These are phyloP conservation scores for Aspergillus clavatus DNA, from an alignment of 2,329 filamentous ascomycete genomes.

Conservation along the genomic window DNA sequence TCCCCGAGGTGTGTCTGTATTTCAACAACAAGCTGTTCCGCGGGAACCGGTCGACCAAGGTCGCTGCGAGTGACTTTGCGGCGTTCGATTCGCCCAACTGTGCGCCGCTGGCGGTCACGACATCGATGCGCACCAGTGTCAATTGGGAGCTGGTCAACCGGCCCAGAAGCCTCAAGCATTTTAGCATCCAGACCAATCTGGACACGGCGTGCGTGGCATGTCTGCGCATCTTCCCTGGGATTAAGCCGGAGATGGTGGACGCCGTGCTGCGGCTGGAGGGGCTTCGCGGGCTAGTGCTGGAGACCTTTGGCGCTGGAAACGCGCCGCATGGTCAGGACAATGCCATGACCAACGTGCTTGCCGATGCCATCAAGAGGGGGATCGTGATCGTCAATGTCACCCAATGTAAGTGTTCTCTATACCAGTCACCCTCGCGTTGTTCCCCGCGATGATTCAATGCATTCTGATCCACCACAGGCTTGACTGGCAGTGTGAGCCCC, in stretches of 20 bases:
- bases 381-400: conserved; percentile 87
- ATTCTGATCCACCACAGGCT: conserved; percentile 34
- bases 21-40: conserved; percentile 89
- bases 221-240: conserved; percentile 84
- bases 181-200: conserved; percentile 67
- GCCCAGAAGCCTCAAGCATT: conserved; percentile 68
- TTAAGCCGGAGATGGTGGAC: conserved; percentile 89
- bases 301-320: conserved; percentile 92
- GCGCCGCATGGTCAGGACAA: conserved; percentile 78
- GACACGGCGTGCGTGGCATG: conserved; percentile 88
- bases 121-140: conserved; percentile 73
- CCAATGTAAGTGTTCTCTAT: conserved; percentile 61
- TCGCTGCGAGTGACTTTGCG: conserved; percentile 78
- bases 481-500: conserved; percentile 68
- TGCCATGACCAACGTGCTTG: conserved; percentile 71
- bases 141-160: conserved; percentile 73
- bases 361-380: conserved; percentile 70
- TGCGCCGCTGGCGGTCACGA: conserved; percentile 74
- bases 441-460: conserved; percentile 32
- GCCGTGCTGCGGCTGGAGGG: conserved; percentile 72
- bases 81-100: conserved; percentile 88
- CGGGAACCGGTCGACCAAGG: conserved; percentile 82
- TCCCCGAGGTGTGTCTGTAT: conserved; percentile 89
- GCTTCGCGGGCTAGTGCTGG: conserved; percentile 75
- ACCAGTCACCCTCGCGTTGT: conserved; percentile 19